Percentiles rank a stretch among this genome's conserved stretches.
Conservation (phyloP, 2,329 filamentous ascomycete species). For the Ascochyta fabae region DNA sequence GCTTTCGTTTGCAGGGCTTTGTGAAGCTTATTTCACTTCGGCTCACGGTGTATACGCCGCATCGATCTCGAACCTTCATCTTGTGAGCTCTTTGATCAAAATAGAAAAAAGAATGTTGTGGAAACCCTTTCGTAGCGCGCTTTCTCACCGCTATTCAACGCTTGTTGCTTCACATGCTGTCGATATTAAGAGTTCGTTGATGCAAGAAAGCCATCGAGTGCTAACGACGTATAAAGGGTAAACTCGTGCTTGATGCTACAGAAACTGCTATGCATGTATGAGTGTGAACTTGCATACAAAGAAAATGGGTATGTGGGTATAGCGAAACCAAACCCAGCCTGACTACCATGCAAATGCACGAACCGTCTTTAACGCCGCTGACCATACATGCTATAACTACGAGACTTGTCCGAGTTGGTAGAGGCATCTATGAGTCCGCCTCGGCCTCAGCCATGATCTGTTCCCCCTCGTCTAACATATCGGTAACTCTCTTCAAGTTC, state of each 20-base stretch:
- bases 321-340: constrained; percentile 11
- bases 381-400: not conserved
- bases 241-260: not conserved
- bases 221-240: not conserved
- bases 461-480: constrained; percentile 92
- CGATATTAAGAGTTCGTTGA: no score
- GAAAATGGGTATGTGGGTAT: constrained; percentile 20
- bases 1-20: no score
- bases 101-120: no score
- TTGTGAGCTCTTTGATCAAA: no score
- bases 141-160: no score
- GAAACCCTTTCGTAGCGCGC: no score
- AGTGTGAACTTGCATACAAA: not conserved
- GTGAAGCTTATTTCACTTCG: no score
- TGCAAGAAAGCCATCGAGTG: no score
- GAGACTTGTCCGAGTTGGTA: not conserved
- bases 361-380: not conserved
- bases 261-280: no score
- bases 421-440: constrained; percentile 28
- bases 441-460: constrained; percentile 80
- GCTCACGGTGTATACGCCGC: no score
- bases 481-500: constrained; percentile 83
- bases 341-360: not conserved
- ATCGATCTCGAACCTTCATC: no score
- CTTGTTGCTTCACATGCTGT: no score